A percentile compares a stretch with the other conserved stretches of the same genome.
Conservation (phyloP, 108 stramenopile genomes). For the Skeletonema tropicum region DNA sequence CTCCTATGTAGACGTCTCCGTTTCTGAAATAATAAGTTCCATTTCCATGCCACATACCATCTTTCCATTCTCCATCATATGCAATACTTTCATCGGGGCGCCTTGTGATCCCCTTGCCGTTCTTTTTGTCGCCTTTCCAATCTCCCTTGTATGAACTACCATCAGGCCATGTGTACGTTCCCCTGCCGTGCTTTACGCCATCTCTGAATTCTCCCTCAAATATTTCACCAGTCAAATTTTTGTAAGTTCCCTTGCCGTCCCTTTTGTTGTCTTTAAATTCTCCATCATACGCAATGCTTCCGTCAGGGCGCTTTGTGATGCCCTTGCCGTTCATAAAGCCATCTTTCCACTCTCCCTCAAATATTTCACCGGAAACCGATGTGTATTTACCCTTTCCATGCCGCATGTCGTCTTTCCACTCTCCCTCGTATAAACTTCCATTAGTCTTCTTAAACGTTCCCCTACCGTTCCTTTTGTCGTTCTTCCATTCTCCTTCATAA, state of each 20-base stretch:
- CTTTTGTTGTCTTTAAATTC: slow-evolving; percentile 44
- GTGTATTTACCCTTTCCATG: slow-evolving; percentile 38
- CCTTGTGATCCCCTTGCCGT: slow-evolving; percentile 54
- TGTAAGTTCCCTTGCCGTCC: slow-evolving; percentile 41
- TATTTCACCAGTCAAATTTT: slow-evolving; percentile 47
- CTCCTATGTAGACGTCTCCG: not conserved
- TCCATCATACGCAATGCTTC: slow-evolving; percentile 53
- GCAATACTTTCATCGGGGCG: slow-evolving; percentile 37
- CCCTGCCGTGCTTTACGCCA: slow-evolving; percentile 40
- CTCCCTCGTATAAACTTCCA: slow-evolving; percentile 44
- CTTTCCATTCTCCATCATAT: too few species aligned
- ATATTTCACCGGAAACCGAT: too few species aligned
- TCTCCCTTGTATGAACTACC: not conserved
- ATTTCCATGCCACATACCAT: slow-evolving; percentile 24
- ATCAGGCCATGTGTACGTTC: not conserved
- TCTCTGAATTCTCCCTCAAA: slow-evolving; percentile 52
- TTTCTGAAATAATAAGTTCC: not conserved
- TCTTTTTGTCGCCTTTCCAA: slow-evolving; percentile 41
- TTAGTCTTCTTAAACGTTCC: slow-evolving; percentile 34
- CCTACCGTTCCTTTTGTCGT: slow-evolving; percentile 30
- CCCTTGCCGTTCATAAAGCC: slow-evolving; percentile 47
- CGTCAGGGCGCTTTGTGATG: slow-evolving; percentile 32
- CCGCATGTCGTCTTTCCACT: slow-evolving; percentile 48
- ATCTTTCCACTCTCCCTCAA: slow-evolving; percentile 52
- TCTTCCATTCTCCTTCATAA: slow-evolving; percentile 26